A percentile compares a stretch with the other conserved stretches of the same genome.
These are phyloP conservation scores for Dothistroma septosporum DNA, from an alignment of 2,329 filamentous ascomycete genomes.

Conservation along the genomic window DNA sequence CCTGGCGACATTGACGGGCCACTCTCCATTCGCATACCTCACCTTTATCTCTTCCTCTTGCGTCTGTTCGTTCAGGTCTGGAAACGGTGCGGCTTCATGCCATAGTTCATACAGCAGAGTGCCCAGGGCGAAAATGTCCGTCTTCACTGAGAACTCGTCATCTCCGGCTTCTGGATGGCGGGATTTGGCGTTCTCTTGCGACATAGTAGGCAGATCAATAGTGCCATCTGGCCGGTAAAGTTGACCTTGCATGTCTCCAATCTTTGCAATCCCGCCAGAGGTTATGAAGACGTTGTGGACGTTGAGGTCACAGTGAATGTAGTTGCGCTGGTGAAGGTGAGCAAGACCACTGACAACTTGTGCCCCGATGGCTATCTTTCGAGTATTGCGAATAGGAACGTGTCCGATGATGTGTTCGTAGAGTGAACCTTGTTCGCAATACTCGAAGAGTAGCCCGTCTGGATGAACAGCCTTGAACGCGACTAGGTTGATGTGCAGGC, in stretches of 20 bases:
- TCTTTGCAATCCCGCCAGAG: not conserved
- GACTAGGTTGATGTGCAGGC: slow-evolving; percentile 4
- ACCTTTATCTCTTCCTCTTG: not conserved
- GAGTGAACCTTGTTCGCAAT: slow-evolving; percentile 8
- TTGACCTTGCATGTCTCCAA: not conserved
- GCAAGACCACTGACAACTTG: not conserved
- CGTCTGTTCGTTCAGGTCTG: slow-evolving; percentile 3
- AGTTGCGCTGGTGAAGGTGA: not conserved
- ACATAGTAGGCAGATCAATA: slow-evolving; percentile 9
- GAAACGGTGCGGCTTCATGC: slow-evolving; percentile 7
- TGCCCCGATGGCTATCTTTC: not conserved
- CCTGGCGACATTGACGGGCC: not conserved
- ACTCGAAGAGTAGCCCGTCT: slow-evolving; percentile 11
- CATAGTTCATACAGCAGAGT: slow-evolving; percentile 11
- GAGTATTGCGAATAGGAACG: not conserved
- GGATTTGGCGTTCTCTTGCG: slow-evolving; percentile 11
- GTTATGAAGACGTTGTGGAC: not conserved
- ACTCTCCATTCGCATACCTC: not conserved
- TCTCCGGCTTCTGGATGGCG: slow-evolving; percentile 7
- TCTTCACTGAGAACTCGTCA: slow-evolving; percentile 6
- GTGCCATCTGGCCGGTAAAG: slow-evolving; percentile 1
- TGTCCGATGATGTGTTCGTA: not conserved
- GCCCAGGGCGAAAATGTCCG: slow-evolving; percentile 10
- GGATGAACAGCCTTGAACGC: not conserved
- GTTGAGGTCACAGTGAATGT: not conserved